Conservation (phyloP, 106 monocot genomes). For the Platanthera zijinensis region DNA sequence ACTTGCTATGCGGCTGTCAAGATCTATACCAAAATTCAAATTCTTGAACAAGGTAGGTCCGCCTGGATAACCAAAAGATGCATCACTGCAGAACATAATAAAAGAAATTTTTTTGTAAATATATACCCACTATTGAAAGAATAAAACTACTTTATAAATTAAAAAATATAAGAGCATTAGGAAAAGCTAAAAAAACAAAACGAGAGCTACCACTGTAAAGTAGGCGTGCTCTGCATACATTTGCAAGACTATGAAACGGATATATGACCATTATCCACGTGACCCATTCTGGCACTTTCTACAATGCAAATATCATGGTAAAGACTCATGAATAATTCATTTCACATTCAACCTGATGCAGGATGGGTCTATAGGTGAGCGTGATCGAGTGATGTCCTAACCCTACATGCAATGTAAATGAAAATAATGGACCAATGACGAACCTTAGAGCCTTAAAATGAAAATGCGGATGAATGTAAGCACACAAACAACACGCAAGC, state of each 20-base stretch:
- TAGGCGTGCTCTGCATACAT: not conserved
- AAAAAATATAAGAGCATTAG: not conserved
- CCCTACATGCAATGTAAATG: too few species aligned
- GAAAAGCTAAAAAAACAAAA: not conserved
- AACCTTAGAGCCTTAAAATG: too few species aligned
- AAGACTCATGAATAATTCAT: not conserved
- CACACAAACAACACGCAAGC: too few species aligned
- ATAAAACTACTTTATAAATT: not conserved
- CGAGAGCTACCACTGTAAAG: not conserved
- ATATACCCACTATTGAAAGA: not conserved
- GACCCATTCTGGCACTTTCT: not conserved
- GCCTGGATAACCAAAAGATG: slow-evolving; percentile 99
- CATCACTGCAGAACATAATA: slow-evolving; percentile 67
- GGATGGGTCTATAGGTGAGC: too few species aligned
- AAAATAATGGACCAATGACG: too few species aligned
- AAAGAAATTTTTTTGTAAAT: not conserved
- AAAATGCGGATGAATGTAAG: too few species aligned
- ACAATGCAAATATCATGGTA: not conserved
- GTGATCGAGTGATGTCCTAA: too few species aligned
- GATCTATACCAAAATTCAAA: slow-evolving; percentile 99
- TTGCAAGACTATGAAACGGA: not conserved
- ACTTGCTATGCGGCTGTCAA: slow-evolving; percentile 99
- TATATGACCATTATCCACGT: not conserved
- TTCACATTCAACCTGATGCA: not conserved
- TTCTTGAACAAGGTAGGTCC: slow-evolving; percentile 89